A percentile compares a stretch with the other conserved stretches of the same genome.
Conservation (phyloP, 768 basidiomycete genomes). For the Pholiota microspora region DNA sequence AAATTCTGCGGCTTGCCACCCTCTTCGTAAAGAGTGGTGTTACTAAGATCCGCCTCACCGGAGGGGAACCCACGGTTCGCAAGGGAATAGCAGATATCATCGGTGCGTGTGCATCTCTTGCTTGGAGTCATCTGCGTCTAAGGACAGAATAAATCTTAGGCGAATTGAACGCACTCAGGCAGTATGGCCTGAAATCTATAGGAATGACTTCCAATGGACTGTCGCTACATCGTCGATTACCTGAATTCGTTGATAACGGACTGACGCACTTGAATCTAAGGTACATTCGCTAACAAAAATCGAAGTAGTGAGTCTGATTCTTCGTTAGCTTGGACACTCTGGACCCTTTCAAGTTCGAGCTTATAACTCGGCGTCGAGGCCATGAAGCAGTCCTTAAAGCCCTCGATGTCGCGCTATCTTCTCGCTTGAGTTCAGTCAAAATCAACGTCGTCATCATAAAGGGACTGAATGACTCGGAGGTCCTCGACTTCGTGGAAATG, state of each 20-base stretch:
- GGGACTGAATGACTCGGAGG: constrained; percentile 79
- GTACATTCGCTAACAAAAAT: constrained; percentile 25
- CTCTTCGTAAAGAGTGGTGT: constrained; percentile 83
- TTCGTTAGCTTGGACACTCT: constrained; percentile 72
- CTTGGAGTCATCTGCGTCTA: neutral
- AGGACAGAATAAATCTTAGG: constrained; percentile 33
- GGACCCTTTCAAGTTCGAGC: constrained; percentile 83
- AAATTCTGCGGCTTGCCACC: constrained; percentile 68
- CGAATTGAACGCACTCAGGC: constrained; percentile 58
- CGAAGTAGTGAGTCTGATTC: neutral
- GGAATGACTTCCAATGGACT: constrained; percentile 89
- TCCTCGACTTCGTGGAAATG: constrained; percentile 76
- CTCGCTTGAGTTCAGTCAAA: constrained; percentile 61
- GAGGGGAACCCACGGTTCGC: constrained; percentile 84
- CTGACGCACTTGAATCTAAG: constrained; percentile 76
- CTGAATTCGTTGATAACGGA: constrained; percentile 63
- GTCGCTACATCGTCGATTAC: constrained; percentile 70
- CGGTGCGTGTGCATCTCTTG: constrained; percentile 35
- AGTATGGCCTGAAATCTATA: constrained; percentile 65
- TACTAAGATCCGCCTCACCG: constrained; percentile 84
- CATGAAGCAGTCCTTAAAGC: constrained; percentile 73
- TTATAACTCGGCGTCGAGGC: constrained; percentile 78
- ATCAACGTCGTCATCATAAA: constrained; percentile 83
- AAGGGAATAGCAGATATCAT: constrained; percentile 73
- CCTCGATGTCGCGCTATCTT: constrained; percentile 59